A percentile compares a stretch with the other conserved stretches of the same genome.
phyloP scores from a whole-genome alignment of 2,329 filamentous ascomycete species.

The Coleophoma crateriformis region DNA sequence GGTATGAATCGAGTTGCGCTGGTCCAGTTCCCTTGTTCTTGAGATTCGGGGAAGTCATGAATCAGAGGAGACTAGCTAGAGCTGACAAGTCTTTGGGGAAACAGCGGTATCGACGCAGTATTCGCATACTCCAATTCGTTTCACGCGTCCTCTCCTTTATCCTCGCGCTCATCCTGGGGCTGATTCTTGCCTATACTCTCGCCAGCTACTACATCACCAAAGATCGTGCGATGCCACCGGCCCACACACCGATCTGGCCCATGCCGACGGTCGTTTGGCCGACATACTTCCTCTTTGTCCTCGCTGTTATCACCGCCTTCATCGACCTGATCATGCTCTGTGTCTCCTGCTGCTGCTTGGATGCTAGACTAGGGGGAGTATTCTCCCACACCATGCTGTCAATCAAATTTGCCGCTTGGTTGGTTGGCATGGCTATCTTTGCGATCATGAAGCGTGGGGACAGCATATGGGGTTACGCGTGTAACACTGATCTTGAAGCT shows the following conservation, averaged over 20 bases:
- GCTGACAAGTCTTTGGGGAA: too few relatives aligned
- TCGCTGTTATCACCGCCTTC: conserved; percentile 10
- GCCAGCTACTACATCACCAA: conserved; percentile 13
- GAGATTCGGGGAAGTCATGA: too few relatives aligned
- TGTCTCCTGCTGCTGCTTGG: conserved; percentile 8
- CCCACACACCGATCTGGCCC: conserved; percentile 5
- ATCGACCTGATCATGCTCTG: conserved; percentile 11
- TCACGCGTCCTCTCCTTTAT: conserved; percentile 10
- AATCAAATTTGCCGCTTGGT: conserved; percentile 11
- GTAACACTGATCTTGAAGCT: conserved; percentile 10
- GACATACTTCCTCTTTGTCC: conserved; percentile 10
- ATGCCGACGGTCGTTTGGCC: conserved; percentile 12
- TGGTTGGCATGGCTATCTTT: conserved; percentile 5
- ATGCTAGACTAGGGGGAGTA: conserved; percentile 8
- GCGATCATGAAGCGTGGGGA: conserved; percentile 5
- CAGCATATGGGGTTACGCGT: conserved; percentile 15
- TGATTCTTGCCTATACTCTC: conserved; percentile 11
- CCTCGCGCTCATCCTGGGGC: conserved; percentile 11
- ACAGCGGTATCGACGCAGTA: conserved; percentile 13
- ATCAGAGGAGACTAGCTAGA: too few relatives aligned
- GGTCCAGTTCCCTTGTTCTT: too few relatives aligned
- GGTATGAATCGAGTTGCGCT: too few relatives aligned
- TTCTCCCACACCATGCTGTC: conserved; percentile 5
- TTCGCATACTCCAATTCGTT: conserved; percentile 14
- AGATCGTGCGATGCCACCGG: conserved; percentile 3